phyloP scores from a whole-genome alignment of 2,329 filamentous ascomycete species.

The Daldinia eschscholtzii region DNA sequence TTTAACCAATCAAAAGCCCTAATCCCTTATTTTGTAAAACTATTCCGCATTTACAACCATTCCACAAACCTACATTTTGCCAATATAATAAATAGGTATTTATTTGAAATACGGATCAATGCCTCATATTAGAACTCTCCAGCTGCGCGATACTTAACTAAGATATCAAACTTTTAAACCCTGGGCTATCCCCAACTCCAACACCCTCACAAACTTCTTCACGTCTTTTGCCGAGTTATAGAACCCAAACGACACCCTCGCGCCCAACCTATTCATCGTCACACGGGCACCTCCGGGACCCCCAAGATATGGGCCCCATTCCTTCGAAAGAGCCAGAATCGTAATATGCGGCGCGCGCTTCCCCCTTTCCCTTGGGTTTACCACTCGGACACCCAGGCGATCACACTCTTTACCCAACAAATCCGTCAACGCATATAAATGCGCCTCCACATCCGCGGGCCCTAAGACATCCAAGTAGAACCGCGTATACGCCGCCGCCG shows the following conservation, averaged over 20 bases:
- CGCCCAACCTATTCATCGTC: conserved; percentile 47
- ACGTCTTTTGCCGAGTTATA: conserved; percentile 47
- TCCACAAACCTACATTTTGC: too few relatives aligned
- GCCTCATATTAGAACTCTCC: neutral
- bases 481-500: conserved; percentile 46
- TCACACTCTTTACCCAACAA: conserved; percentile 39
- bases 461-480: conserved; percentile 50
- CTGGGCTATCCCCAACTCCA: conserved; percentile 23
- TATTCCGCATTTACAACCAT: too few relatives aligned
- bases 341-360: conserved; percentile 51
- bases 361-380: conserved; percentile 41
- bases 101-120: neutral
- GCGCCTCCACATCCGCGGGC: conserved; percentile 45
- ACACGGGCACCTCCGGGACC: conserved; percentile 26
- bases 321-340: conserved; percentile 45
- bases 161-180: conserved; percentile 20
- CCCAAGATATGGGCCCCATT: conserved; percentile 45
- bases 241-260: conserved; percentile 50
- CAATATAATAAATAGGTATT: too few relatives aligned
- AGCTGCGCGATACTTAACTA: neutral
- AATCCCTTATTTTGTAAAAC: too few relatives aligned
- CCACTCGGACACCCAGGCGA: conserved; percentile 42
- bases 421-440: conserved; percentile 47
- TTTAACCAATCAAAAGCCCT: too few relatives aligned
- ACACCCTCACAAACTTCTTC: conserved; percentile 33